phyloP scores from a whole-genome alignment of 1,284 basidiomycete species.

The Ganoderma lingzhi region DNA sequence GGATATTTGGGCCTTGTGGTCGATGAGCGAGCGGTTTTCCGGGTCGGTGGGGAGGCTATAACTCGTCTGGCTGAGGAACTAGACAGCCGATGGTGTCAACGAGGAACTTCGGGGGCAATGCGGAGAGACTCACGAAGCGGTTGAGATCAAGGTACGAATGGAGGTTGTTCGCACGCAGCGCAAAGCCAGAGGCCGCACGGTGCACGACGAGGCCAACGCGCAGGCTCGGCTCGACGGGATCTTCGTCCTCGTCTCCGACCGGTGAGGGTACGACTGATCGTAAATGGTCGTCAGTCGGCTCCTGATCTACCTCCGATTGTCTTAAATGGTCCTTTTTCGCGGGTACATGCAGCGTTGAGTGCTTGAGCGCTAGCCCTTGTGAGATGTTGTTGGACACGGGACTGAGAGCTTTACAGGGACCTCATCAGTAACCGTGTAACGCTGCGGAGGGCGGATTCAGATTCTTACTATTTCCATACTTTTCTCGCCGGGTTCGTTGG shows the following conservation, averaged over 20 bases:
- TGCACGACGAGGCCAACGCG: constrained; percentile 71
- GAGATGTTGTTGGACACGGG: constrained; percentile 49
- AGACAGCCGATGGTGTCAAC: constrained; percentile 9
- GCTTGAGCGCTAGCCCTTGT: constrained; percentile 59
- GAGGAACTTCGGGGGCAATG: background rate
- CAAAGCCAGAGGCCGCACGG: constrained; percentile 61
- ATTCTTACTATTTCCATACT: constrained; percentile 52
- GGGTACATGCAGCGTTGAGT: constrained; percentile 59
- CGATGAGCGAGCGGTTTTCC: constrained; percentile 70
- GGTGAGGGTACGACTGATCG: constrained; percentile 53
- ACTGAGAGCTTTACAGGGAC: constrained; percentile 47
- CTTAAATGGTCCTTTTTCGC: constrained; percentile 20
- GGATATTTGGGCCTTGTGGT: constrained; percentile 86
- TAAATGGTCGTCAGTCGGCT: constrained; percentile 29
- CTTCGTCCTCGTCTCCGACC: constrained; percentile 50
- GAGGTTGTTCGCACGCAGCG: constrained; percentile 87
- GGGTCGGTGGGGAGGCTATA: constrained; percentile 67
- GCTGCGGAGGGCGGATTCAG: background rate
- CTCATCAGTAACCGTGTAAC: background rate
- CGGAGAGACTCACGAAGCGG: constrained; percentile 64
- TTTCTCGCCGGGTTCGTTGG: constrained; percentile 62
- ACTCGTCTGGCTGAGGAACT: constrained; percentile 62
- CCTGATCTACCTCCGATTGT: constrained; percentile 16
- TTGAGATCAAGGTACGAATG: constrained; percentile 87
- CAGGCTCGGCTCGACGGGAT: constrained; percentile 51